A percentile compares a stretch with the other conserved stretches of the same genome.
These are phyloP conservation scores for Thielaviopsis punctulata DNA, from an alignment of 2,329 filamentous ascomycete species.

Conservation along the genomic window DNA sequence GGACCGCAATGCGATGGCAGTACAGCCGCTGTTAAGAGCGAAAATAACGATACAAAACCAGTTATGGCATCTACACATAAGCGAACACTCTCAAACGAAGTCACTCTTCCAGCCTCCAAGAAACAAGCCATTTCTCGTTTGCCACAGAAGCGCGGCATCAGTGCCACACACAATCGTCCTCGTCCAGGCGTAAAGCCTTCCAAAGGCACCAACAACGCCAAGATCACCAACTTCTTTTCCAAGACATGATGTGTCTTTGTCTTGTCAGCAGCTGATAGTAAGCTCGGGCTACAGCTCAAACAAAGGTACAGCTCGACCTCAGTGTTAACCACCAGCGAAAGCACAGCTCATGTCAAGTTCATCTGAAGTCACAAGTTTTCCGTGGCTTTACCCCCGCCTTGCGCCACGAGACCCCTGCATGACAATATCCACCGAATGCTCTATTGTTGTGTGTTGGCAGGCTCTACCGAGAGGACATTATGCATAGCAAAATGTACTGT, in stretches of 20 bases:
- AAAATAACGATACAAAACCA: constrained; percentile 11
- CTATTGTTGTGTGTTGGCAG: background rate
- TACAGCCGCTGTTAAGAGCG: constrained; percentile 12
- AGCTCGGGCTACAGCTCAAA: background rate
- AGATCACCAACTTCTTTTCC: constrained; percentile 9
- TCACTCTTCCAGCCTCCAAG: background rate
- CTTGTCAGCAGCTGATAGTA: background rate
- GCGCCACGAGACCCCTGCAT: background rate
- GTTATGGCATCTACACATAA: background rate
- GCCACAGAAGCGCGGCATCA: background rate
- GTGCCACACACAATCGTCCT: background rate
- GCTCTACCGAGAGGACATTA: background rate
- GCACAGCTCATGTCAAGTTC: too few species aligned
- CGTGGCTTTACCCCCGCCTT: background rate
- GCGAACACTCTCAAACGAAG: background rate
- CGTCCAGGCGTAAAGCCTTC: background rate
- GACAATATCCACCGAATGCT: background rate
- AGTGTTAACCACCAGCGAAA: too few species aligned
- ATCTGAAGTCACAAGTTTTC: background rate
- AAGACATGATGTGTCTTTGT: background rate
- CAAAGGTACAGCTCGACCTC: too few species aligned
- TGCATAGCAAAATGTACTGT: background rate
- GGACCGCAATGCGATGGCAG: too few species aligned
- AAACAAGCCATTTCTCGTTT: background rate
- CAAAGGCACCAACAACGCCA: background rate